phyloP scores from a whole-genome alignment of 345 rosid genomes.

The Eucalyptus viminalis region DNA sequence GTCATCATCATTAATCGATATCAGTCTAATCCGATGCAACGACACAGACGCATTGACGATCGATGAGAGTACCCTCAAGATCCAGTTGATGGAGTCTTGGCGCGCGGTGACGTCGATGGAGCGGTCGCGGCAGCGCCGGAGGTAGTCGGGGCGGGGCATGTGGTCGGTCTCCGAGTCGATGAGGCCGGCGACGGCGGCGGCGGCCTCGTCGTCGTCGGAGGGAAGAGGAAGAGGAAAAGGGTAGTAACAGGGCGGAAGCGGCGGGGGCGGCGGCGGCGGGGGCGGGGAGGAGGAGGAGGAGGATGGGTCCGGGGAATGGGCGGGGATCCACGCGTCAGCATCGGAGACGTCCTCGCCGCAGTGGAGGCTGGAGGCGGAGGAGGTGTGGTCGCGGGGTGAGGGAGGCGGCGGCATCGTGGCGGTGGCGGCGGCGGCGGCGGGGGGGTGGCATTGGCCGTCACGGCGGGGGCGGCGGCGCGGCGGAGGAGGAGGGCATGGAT shows the following conservation, averaged over 20 bases:
- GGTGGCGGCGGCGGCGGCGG: background rate
- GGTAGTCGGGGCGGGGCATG: slow-evolving; percentile 26
- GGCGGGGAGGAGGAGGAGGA: slow-evolving; percentile 1
- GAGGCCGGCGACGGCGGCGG: background rate
- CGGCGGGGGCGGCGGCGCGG: background rate
- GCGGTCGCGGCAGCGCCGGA: slow-evolving; percentile 27
- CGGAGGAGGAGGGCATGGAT: background rate
- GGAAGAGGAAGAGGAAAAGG: background rate
- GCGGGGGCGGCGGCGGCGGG: background rate
- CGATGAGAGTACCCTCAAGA: slow-evolving; percentile 22
- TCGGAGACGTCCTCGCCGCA: slow-evolving; percentile 10
- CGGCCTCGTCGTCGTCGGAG: background rate
- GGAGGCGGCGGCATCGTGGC: background rate
- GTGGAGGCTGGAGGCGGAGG: slow-evolving; percentile 3
- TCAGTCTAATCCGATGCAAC: background rate
- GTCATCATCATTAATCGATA: background rate
- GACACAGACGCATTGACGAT: background rate
- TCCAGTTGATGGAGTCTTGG: slow-evolving; percentile 66
- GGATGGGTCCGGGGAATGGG: background rate
- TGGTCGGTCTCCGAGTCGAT: slow-evolving; percentile 22
- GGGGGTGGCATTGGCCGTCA: background rate
- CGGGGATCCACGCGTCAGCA: background rate
- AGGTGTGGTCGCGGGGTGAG: background rate
- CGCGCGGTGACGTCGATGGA: slow-evolving; percentile 41
- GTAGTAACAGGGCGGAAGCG: background rate